Evolutionary conservation across 306 rosid genomes (phyloP), one percentile per base, ranked within the genome.

Genomic region (Inga oerstediana): DNA sequence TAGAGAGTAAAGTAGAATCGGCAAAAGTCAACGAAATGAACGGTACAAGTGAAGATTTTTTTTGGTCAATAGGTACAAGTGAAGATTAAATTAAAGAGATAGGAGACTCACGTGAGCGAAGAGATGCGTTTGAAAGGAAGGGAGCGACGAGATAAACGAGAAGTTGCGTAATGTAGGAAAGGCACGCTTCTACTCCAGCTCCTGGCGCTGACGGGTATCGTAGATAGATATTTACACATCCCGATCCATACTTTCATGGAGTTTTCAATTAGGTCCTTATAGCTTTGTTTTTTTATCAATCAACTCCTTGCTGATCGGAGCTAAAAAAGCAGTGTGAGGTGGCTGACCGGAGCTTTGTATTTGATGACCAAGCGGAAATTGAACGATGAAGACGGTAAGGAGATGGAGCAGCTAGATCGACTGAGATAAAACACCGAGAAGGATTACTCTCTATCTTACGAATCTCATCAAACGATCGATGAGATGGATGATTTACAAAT

Each of bases 61-160:
- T n/a, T n/a, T n/a, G n/a, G n/a, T n/a, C n/a, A n/a, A n/a, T n/a
- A n/a, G 1, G 8, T 13, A 4, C 0, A 3, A 72, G 15, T 5
- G 17, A 27, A 49, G 30, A 27, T 27, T 27, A 27, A 27, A 27
- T 27, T 27, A 27, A 27, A 27, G 45, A 74, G 64, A 20, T 24
- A 54, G 16, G 65, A 74, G 24, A 46, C 84, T 76, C 77, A 80
- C 90, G 19, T 19, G 5, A 68, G 80, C 83, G 78, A 58, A 71
- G 51, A 58, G 0, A 15, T 16, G 72, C 27, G 76, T 13, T 10
- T 35, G 13, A 49, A 72, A 44, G 56, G 8, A 72, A 51, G 56
- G 37, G 14, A 44, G 46, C 10, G 35, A 13, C 13, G 54, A 10
- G 54, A 48, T 13, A 14, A 14, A 10, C 41, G 41, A 37, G 8